Evolutionary conservation across 805 yeast genomes (phyloP), one percentile per base, ranked within the genome.

Genomic region (Zygosaccharomyces rouxii): DNA sequence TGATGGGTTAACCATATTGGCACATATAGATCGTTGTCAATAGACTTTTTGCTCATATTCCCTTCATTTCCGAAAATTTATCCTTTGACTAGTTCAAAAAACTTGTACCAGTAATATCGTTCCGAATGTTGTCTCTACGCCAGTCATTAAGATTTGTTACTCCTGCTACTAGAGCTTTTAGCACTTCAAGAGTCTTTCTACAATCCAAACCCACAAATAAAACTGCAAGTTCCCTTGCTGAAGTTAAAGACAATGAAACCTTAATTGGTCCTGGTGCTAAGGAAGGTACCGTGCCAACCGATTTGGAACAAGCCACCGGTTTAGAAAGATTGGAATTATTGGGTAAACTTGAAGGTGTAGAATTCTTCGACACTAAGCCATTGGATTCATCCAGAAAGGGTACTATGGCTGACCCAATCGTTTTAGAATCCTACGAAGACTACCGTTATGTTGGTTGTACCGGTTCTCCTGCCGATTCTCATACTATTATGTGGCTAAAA

Each of bases 221-320:
- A 69, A 82, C 89, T 52, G 92, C 95, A 50, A 62, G 72, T 52
- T 73, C 64, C 46, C 78, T 92, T 62, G 73, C 84, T 49, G 95
- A 92, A 69, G 95, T 92, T 59, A 77, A 81, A 46, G 89, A 88
- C 65, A 79, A 83, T 44, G 80, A 78, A 56, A 77, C 89, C 48
- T 80, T 92, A 70, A 80, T 89, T 59, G 97, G 97, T 71, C 82
- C 86, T 48, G 98, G 97, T 80, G 96, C 96, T 57, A 71, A 75
- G 58, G 78, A 79, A 59, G 95, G 92, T 58, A 76, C 84, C 44
- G 84, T 94, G 66, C 97, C 98, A 70, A 82, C 96, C 52, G 96
- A 90, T 71, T 68, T 87, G 58, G 97, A 94, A 65, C 98, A 92
- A 77, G 89, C 97, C 63, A 94, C 99, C 44, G 99, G 99, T 86